Base-by-base conservation (phyloP, 1,284 basidiomycete species). In the Heterobasidion annosum region DNA sequence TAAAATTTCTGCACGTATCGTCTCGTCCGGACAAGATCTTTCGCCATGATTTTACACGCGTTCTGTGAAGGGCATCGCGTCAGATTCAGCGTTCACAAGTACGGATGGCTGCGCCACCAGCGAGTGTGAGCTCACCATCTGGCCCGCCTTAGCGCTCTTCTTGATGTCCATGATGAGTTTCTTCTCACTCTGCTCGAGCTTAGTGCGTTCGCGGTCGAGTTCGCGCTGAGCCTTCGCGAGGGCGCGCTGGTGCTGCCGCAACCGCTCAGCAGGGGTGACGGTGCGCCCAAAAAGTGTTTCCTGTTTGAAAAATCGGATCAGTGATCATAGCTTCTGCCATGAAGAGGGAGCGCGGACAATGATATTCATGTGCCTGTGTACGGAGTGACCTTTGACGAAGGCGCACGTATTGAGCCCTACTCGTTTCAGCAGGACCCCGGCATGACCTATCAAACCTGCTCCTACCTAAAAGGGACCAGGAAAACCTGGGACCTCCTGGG, bases 11-110 rank as follows among this genome's bases (percentile, higher is more conserved):
- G 94, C 34, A 97, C 81, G 68, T 99, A 98, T 65, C 91, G 81
- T 51, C 97, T 79, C 25, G 96, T 98, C 59, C 97, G 82, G 59
- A 99, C 94, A 55, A 99, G 86, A 68, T 99, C 97, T 70, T 97
- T 98, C 40, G 97, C 97, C 88, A 98, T 97, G 58, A 99, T 90
- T 77, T 98, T 99, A 77, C 95, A 98, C 12, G 93, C 93, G 68
- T 93, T 93, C 93, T 97, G 3, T 25, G 25, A 3, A 25, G 25
- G 34, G 18, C 48, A 3, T 19, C 13, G 32, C 34, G 15, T 18
- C 25, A 18, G 10, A 44, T 56, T 35, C 49, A 33, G 37, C 50
- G 53, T 63, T 25, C 32, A 7, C 5, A 45, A 56, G 25, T 25
- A 25, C 4, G 25, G 25, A 25, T 25, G 25, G 25, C 25, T 25